Evolutionary conservation across 176 grass and related monocot species (phyloP), one percentile per base, ranked within the genome.

Genomic region (Ananas comosus): DNA sequence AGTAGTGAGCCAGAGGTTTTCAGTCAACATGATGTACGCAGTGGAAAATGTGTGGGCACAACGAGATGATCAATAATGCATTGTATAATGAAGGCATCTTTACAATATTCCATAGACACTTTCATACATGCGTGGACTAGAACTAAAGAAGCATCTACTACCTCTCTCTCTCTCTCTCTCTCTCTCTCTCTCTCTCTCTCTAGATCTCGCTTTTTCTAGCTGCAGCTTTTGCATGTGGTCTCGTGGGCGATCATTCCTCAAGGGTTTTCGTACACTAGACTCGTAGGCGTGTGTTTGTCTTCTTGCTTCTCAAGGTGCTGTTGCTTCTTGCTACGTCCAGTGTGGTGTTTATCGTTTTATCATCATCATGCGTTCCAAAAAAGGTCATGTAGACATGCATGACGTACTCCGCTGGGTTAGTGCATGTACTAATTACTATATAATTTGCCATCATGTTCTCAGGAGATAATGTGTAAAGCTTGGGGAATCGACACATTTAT

Each of bases 171-270:
- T 63, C 58, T 63, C 58, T 63, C 58, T 24, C 58, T 63, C 58
- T 63, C 58, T 63, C 58, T 59, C 58, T 63, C 58, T 63, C 58
- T 63, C 58, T 63, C 58, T 63, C 58, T 16, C n/a, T 9, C 2
- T 63, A 63, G 58, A 11, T 11, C 19, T 23, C 18, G n/a, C 19
- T 63, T 63, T 63, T 63, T 11, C 12, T 9, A 23, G 58, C 23
- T 63, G 58, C 58, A 24, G 18, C 2, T 21, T 3, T 2, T 21
- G 23, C 18, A 63, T 3, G 58, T 9, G 58, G 58, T 63, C 58
- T 63, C 17, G 3, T 63, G 23, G 58, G 58, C 58, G 18, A 24
- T 63, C 58, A 63, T 63, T 63, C 58, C 58, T 63, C 12, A 0
- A 63, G 19, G 58, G 23, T 63, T 24, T 23, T 7, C 58, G 58